phyloP scores from a whole-genome alignment of 768 basidiomycete genomes.

The Gloeopeniophorella convolvens region DNA sequence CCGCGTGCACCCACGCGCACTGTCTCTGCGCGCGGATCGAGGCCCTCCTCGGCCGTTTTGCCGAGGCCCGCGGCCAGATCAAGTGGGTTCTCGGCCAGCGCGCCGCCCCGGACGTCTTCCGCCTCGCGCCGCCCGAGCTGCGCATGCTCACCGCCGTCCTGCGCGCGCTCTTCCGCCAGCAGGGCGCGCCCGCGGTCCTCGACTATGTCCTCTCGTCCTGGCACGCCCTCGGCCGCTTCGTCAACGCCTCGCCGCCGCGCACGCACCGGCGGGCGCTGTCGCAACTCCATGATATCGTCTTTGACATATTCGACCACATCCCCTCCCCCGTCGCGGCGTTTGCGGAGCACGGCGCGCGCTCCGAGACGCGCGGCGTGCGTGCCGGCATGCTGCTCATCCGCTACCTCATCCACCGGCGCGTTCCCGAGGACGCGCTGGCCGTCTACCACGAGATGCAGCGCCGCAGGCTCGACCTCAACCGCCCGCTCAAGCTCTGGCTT shows the following conservation, averaged over 20 bases:
- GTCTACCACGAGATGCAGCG: conserved; percentile 15
- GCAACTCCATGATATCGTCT: conserved; percentile 2
- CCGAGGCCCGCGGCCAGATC: too few relatives aligned
- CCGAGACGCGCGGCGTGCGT: background rate
- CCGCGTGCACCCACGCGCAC: background rate
- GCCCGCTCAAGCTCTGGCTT: conserved; percentile 7
- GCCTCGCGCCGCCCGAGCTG: background rate
- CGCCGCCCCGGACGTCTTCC: background rate
- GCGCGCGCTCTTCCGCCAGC: conserved; percentile 7
- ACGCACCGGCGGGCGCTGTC: background rate
- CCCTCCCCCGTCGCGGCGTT: conserved; percentile 7
- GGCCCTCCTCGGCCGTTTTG: conserved; percentile 12
- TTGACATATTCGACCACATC: conserved; percentile 11
- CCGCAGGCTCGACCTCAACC: conserved; percentile 1
- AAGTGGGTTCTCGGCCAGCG: too few relatives aligned
- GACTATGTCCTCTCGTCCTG: conserved; percentile 14
- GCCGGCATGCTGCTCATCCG: conserved; percentile 11
- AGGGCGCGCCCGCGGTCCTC: conserved; percentile 12
- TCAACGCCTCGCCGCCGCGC: conserved; percentile 1
- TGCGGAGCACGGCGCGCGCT: background rate
- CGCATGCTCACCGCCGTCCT: conserved; percentile 12
- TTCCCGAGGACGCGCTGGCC: conserved; percentile 18
- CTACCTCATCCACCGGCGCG: conserved; percentile 11
- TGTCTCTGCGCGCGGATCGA: conserved; percentile 17
- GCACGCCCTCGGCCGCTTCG: conserved; percentile 4